Evolutionary conservation across 2,329 filamentous ascomycete species (phyloP).

Genomic region (Exserohilum rostratum): DNA sequence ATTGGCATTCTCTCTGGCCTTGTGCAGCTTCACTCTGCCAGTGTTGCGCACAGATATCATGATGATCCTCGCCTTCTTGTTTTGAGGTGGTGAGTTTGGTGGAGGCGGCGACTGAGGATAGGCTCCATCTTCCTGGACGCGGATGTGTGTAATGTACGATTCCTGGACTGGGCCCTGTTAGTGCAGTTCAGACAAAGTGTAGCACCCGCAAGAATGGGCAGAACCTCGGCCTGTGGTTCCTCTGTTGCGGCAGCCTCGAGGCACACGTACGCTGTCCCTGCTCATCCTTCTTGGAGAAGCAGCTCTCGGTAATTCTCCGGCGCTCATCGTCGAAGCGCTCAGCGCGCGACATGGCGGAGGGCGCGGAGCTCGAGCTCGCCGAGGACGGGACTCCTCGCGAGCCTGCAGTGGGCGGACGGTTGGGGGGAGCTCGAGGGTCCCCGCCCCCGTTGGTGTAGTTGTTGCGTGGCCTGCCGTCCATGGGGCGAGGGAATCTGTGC

Average conservation of each 20-base stretch:
- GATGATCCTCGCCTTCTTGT: constrained; percentile 88
- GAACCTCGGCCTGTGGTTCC: not conserved
- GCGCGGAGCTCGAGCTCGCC: constrained; percentile 31
- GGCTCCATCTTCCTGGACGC: constrained; percentile 83
- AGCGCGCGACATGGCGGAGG: constrained; percentile 59
- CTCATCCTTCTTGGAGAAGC: constrained; percentile 86
- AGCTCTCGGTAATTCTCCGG: constrained; percentile 89
- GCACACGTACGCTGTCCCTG: constrained; percentile 77
- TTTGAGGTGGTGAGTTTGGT: constrained; percentile 71
- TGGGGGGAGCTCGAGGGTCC: constrained; percentile 31
- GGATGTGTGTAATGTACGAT: constrained; percentile 97
- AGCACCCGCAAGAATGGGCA: not conserved
- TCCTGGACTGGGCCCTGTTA: constrained; percentile 67
- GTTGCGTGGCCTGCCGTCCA: constrained; percentile 46
- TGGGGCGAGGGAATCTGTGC: constrained; percentile 15
- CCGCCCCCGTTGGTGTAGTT: constrained; percentile 38
- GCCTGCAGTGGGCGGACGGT: constrained; percentile 33
- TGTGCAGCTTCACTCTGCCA: constrained; percentile 92
- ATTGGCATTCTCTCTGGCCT: constrained; percentile 93
- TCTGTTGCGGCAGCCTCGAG: not conserved
- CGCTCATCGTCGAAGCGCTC: constrained; percentile 98
- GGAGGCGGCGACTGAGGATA: constrained; percentile 86
- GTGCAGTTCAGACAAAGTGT: not conserved
- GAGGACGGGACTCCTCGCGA: constrained; percentile 36
- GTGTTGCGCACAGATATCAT: constrained; percentile 93